These are phyloP conservation scores for Marasmius sp. DNA, from an alignment of 1,284 basidiomycete species.

Conservation along the genomic window DNA sequence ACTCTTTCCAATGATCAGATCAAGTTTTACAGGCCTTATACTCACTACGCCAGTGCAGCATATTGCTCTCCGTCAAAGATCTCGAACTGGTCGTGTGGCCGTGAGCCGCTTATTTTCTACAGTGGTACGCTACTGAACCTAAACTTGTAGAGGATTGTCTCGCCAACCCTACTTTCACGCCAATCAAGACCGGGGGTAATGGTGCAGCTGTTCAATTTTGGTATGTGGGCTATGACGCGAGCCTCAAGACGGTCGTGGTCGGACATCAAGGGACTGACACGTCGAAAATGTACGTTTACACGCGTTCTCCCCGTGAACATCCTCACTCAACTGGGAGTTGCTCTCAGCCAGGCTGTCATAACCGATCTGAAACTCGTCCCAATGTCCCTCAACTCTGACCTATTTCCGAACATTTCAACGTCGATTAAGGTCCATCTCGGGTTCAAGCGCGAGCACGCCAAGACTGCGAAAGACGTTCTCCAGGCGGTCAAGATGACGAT, in stretches of 20 bases:
- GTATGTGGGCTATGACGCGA: constrained; percentile 44
- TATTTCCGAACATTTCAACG: constrained; percentile 45
- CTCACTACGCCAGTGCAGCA: neutral
- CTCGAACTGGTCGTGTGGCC: neutral
- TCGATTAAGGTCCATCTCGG: constrained; percentile 39
- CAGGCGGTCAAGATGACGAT: neutral
- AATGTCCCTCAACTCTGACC: constrained; percentile 28
- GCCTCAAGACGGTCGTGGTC: constrained; percentile 36
- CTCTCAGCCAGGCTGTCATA: constrained; percentile 32
- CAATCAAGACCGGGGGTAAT: constrained; percentile 40
- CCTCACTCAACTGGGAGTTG: neutral
- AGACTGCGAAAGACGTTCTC: neutral
- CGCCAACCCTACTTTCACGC: constrained; percentile 37
- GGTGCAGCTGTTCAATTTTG: constrained; percentile 37
- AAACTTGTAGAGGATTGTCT: constrained; percentile 21
- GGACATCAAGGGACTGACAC: constrained; percentile 42
- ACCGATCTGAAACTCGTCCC: constrained; percentile 37
- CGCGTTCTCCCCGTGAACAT: neutral
- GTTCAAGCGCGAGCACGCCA: constrained; percentile 38
- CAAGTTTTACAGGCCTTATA: neutral
- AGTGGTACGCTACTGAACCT: neutral
- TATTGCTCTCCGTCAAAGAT: neutral
- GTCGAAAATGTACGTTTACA: constrained; percentile 28
- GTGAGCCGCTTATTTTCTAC: neutral
- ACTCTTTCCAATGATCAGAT: neutral